phyloP scores from a whole-genome alignment of 306 rosid species.

The Boehmeria nivea region DNA sequence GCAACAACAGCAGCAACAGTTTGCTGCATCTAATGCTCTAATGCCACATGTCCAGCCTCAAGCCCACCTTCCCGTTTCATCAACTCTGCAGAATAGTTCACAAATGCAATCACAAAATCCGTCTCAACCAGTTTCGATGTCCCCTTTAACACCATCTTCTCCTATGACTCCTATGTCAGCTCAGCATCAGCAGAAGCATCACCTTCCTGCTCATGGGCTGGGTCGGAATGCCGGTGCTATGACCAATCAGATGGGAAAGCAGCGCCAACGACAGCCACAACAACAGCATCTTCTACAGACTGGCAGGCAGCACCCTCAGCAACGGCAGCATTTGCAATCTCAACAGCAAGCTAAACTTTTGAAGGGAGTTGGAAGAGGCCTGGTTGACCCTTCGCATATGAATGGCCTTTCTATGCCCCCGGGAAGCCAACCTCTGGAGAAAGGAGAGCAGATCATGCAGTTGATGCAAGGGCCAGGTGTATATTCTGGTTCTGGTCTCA shows the following conservation, averaged over 20 bases:
- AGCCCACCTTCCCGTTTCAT: slow-evolving; percentile 63
- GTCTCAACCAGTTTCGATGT: slow-evolving; percentile 50
- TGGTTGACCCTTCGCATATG: slow-evolving; percentile 65
- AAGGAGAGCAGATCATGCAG: slow-evolving; percentile 76
- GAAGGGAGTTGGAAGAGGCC: slow-evolving; percentile 82
- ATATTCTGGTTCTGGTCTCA: slow-evolving; percentile 64
- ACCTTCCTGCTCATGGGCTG: slow-evolving; percentile 67
- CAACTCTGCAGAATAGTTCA: slow-evolving; percentile 59
- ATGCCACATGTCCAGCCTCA: slow-evolving; percentile 61
- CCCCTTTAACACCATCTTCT: slow-evolving; percentile 61
- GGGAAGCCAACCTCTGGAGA: slow-evolving; percentile 78
- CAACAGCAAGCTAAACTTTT: slow-evolving; percentile 72
- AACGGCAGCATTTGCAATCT: slow-evolving; percentile 61
- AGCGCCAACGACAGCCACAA: slow-evolving; percentile 63
- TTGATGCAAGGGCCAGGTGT: slow-evolving; percentile 68
- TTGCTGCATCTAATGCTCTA: slow-evolving; percentile 57
- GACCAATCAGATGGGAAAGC: slow-evolving; percentile 69
- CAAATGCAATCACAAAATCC: slow-evolving; percentile 64
- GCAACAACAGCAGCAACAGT: slow-evolving; percentile 72
- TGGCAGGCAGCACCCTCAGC: slow-evolving; percentile 89
- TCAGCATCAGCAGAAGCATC: slow-evolving; percentile 91
- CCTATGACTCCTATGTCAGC: slow-evolving; percentile 75
- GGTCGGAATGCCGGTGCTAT: slow-evolving; percentile 62
- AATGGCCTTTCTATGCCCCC: slow-evolving; percentile 70
- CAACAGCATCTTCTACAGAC: slow-evolving; percentile 74